Conservation (phyloP, 2,329 filamentous ascomycete species). For the Verruconis gallopava region DNA sequence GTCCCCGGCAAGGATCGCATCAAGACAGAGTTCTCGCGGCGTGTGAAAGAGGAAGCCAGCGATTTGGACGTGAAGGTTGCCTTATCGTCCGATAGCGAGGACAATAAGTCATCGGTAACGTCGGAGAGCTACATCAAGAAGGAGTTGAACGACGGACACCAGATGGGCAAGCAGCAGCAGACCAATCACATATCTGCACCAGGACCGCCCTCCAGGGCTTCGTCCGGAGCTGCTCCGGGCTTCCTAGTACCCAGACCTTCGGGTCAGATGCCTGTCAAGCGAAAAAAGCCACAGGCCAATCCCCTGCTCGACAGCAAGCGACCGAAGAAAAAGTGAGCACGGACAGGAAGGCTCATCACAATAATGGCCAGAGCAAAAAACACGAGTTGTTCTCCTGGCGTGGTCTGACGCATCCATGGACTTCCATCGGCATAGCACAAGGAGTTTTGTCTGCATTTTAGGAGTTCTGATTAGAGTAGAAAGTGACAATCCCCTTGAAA, state of each 20-base stretch:
- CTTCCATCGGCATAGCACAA: too few relatives aligned
- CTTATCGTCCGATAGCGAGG: background rate
- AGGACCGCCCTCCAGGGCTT: background rate
- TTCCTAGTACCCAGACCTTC: background rate
- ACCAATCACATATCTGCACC: background rate
- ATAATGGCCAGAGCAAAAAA: too few relatives aligned
- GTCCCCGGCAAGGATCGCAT: background rate
- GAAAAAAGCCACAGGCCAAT: background rate
- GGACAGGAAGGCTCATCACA: too few relatives aligned
- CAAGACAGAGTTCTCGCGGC: background rate
- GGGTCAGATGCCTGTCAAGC: background rate
- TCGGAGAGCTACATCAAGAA: background rate
- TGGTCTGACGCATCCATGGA: too few relatives aligned
- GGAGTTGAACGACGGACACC: too few relatives aligned
- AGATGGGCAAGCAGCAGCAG: background rate
- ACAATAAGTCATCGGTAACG: background rate
- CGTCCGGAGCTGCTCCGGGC: background rate
- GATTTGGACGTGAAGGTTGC: background rate
- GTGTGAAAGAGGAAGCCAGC: background rate
- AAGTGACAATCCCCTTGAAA: too few relatives aligned
- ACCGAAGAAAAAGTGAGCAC: too few relatives aligned
- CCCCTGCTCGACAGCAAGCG: background rate
- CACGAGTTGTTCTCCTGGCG: too few relatives aligned
- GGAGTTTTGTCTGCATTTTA: too few relatives aligned
- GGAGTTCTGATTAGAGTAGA: too few relatives aligned